Percentiles rank a stretch among this genome's conserved stretches.
phyloP scores from a whole-genome alignment of 768 basidiomycete species.

The Pseudohyphozyma bogoriensis region DNA sequence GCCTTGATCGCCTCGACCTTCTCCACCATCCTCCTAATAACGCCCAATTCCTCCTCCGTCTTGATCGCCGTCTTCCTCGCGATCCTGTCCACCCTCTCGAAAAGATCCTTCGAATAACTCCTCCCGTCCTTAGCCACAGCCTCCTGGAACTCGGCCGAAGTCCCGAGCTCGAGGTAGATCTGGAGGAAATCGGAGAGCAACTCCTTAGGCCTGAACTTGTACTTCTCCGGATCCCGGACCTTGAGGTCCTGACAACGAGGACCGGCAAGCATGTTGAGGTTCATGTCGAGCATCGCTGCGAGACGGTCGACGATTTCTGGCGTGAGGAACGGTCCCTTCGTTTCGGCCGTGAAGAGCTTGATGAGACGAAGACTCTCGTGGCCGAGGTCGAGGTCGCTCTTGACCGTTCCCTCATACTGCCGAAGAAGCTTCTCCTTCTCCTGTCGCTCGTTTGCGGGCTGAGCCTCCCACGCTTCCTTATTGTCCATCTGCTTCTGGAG shows the following conservation, averaged over 20 bases:
- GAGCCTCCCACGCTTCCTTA: constrained; percentile 55
- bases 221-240: constrained; percentile 76
- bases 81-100: constrained; percentile 64
- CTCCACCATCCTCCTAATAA: constrained; percentile 57
- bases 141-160: constrained; percentile 63
- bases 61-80: constrained; percentile 58
- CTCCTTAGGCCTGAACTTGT: constrained; percentile 72
- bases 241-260: constrained; percentile 76
- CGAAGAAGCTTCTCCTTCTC: constrained; percentile 72
- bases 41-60: constrained; percentile 62
- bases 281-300: constrained; percentile 94
- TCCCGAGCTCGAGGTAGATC: constrained; percentile 79
- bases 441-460: constrained; percentile 60
- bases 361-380: constrained; percentile 81
- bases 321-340: constrained; percentile 85
- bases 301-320: constrained; percentile 90
- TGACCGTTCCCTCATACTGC: constrained; percentile 70
- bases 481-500: constrained; percentile 80
- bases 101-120: constrained; percentile 74
- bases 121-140: constrained; percentile 91
- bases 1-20: constrained; percentile 76
- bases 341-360: constrained; percentile 83
- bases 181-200: constrained; percentile 78
- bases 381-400: constrained; percentile 75
- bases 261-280: constrained; percentile 77